Conservation (phyloP, 2,329 filamentous ascomycete species). For the Sporothrix schenckii region DNA sequence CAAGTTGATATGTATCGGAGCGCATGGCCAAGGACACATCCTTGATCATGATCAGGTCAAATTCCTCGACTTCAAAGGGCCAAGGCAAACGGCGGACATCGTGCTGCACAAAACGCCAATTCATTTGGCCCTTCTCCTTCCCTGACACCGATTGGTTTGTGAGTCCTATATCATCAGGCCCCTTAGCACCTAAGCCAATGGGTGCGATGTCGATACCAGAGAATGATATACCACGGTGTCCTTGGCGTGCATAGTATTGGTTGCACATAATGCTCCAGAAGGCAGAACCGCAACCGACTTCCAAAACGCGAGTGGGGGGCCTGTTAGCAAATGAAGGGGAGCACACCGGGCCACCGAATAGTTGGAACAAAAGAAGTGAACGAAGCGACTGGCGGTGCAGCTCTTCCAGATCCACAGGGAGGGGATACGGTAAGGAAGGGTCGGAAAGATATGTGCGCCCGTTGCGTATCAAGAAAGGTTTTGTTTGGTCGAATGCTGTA, state of each 20-base stretch:
- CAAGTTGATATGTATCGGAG: conserved; percentile 57
- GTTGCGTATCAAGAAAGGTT: conserved; percentile 71
- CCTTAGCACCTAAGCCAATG: conserved; percentile 38
- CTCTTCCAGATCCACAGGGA: conserved; percentile 81
- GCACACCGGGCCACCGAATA: conserved; percentile 80
- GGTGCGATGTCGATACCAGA: conserved; percentile 81
- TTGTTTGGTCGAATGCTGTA: conserved; percentile 41
- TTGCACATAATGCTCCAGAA: conserved; percentile 92
- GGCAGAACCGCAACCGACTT: conserved; percentile 83
- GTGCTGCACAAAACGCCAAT: conserved; percentile 87
- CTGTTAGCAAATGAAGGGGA: conserved; percentile 66
- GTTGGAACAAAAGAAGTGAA: conserved; percentile 76
- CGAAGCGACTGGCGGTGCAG: conserved; percentile 84
- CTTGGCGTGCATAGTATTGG: conserved; percentile 69
- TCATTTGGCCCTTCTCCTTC: conserved; percentile 63
- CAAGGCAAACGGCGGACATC: conserved; percentile 75
- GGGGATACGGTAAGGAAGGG: conserved; percentile 71
- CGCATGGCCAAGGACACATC: conserved; percentile 72
- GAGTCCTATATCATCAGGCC: not conserved
- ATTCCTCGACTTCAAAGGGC: conserved; percentile 77
- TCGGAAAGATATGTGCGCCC: conserved; percentile 84
- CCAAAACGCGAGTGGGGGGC: conserved; percentile 76
- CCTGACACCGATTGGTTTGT: conserved; percentile 40
- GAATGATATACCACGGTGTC: conserved; percentile 72
- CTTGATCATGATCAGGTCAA: conserved; percentile 87